Base-by-base conservation (phyloP, 371 early-diverging fungal genomes). In the Lichtheimia ornata region DNA sequence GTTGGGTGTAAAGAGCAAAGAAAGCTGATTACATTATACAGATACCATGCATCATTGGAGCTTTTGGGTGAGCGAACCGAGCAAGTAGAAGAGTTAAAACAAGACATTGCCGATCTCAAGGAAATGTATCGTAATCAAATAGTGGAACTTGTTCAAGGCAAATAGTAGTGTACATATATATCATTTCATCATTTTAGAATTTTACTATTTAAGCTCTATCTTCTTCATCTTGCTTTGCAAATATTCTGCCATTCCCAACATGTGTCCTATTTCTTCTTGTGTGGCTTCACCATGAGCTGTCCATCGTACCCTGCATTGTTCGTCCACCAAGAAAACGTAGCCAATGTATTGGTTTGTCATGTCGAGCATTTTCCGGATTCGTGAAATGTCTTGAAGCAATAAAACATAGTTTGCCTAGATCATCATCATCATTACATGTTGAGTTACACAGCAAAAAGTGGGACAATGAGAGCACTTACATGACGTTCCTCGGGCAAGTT, bases 21-120 rank as follows among this genome's bases (percentile, higher is more conserved):
- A 27, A 5, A 22, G 0, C 18, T 17, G 15, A 24, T 11, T 54
- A 62, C 12, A 62, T 63, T n/a, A 57, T 57, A 28, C 61, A 83
- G 94, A 54, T 90, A 95, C 63, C 76, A 83, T 51, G 88, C 92
- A 5, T 88, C 91, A 13, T 71, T 96, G 4, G 95, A 93, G 70
- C 70, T 96, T 68, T 70, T 96, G 43, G 97, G 97, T 14, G 95
- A 95, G 69, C 86, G 89, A 64, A 92, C 94, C 14, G 97, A 96
- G 64, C 84, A 87, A 58, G 90, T 93, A 13, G 82, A 89, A 51
- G 97, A 96, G 53, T 73, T 95, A 15, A 79, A 88, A 62, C 88
- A 86, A 3, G 94, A 94, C 70, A 84, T 96, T 47, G 65, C 64
- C 2, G 96, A 96, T 63, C 86, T 94, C 62, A 94, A 90, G 64